Evolutionary conservation across 1,139 yeast genomes (phyloP), one percentile per base, ranked within the genome.

Genomic region (Candida freyschussii): DNA sequence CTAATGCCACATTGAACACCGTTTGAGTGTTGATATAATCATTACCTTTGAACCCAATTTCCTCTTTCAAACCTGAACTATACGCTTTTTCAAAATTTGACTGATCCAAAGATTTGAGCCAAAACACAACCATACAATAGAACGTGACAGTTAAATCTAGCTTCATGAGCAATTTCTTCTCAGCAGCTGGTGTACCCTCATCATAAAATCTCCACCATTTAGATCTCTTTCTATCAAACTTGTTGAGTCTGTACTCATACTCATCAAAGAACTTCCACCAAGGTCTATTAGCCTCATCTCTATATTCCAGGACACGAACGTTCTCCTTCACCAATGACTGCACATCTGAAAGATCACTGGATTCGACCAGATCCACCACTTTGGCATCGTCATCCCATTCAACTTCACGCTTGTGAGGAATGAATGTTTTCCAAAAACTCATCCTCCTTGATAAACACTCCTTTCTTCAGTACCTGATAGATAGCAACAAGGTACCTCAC

Each of bases 81-180:
- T 80, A 80, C 8, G 86, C 86, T 50, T 75, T 75, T 36, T 72
- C 72, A 32, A 75, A 60, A 48, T 59, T 60, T 29, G 76, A 65
- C 38, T 71, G 71, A 53, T 81, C 89, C 32, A 81, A 60, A 37
- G 76, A 76, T 50, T 80, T 80, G 31, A 77, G 78, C 82, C 85
- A 81, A 55, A 78, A 79, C 14, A 78, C 74, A 59, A 76, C 59
- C 21, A 81, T 21, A n/a, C 26, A 31, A 14, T 31, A 31, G 18
- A 31, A 14, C 9, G 29, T 17, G 7, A 31, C 16, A 9, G 21
- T 14, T 68, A 52, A 75, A 80, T 25, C 93, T 32, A 81, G 56
- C 52, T 82, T 82, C 53, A 71, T 55, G 30, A 82, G 62, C 32
- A 81, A 60, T 29, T 51, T 58, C 45, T 70, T 55, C 60, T 74